These are phyloP conservation scores for Patellaria atrata DNA, from an alignment of 495 filamentous ascomycete genomes.

Conservation along the genomic window DNA sequence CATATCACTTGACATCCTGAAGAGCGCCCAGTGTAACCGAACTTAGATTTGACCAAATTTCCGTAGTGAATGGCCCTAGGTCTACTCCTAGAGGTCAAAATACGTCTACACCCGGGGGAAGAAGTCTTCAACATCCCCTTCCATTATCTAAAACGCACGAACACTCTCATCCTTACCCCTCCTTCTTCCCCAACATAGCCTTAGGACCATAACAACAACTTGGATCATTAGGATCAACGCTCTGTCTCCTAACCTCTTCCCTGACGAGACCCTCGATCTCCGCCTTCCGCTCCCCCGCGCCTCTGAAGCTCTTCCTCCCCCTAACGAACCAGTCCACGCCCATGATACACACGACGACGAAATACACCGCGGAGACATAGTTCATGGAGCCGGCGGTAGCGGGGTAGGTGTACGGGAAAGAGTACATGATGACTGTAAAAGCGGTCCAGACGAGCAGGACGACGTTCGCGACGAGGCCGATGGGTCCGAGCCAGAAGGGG, in stretches of 20 bases:
- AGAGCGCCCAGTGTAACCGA: too few species aligned
- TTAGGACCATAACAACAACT: too few species aligned
- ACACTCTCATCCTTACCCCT: too few species aligned
- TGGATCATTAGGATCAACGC: constrained; percentile 8
- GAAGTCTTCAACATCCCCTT: too few species aligned
- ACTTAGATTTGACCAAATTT: too few species aligned
- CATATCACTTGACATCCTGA: too few species aligned
- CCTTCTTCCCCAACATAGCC: too few species aligned
- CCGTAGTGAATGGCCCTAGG: too few species aligned
- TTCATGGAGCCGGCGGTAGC: constrained; percentile 21
- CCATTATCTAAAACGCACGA: too few species aligned
- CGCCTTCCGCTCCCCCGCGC: constrained; percentile 8
- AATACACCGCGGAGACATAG: constrained; percentile 21
- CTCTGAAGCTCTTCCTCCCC: constrained; percentile 18
- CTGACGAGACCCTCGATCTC: constrained; percentile 7
- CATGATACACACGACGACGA: constrained; percentile 17
- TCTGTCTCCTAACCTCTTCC: constrained; percentile 7
- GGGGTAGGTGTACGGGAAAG: constrained; percentile 21
- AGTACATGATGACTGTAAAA: constrained; percentile 25
- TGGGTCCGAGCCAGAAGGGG: constrained; percentile 23
- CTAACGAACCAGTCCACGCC: constrained; percentile 17
- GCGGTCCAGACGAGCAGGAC: constrained; percentile 22
- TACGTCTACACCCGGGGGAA: too few species aligned
- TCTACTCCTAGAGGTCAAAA: too few species aligned
- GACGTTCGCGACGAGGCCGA: constrained; percentile 20